Percentiles rank a stretch among this genome's conserved stretches.
Evolutionary conservation across 768 basidiomycete genomes (phyloP).

Genomic region (Amanita polypyramis): DNA sequence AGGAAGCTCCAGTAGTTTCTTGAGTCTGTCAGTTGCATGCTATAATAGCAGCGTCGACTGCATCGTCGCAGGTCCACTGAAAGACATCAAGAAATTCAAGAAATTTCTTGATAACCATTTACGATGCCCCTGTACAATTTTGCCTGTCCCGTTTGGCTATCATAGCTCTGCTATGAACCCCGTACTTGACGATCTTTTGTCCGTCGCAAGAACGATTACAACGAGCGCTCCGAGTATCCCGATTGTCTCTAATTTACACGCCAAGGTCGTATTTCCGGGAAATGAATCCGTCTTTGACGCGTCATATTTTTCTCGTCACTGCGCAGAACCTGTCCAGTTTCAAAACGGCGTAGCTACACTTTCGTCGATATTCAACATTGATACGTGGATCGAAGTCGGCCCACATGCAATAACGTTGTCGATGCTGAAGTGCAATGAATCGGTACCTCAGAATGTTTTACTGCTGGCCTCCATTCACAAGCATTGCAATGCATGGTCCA

Average conservation of each 20-base stretch:
- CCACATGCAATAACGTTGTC: constrained; percentile 50
- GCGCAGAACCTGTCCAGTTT: constrained; percentile 47
- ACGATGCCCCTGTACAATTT: constrained; percentile 28
- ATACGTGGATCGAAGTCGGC: constrained; percentile 58
- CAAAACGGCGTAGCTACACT: constrained; percentile 37
- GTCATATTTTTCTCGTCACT: constrained; percentile 51
- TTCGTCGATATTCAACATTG: constrained; percentile 17
- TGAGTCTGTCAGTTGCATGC: constrained; percentile 42
- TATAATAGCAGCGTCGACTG: constrained; percentile 49
- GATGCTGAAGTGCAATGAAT: constrained; percentile 37
- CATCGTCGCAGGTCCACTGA: constrained; percentile 47
- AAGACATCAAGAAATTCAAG: constrained; percentile 31
- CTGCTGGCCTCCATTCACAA: constrained; percentile 43
- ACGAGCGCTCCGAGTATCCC: constrained; percentile 43
- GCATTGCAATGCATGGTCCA: constrained; percentile 30
- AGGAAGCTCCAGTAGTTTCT: constrained; percentile 20
- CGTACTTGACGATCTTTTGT: constrained; percentile 36
- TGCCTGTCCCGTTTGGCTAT: constrained; percentile 52
- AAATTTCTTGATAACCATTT: constrained; percentile 24
- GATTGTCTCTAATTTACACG: constrained; percentile 52
- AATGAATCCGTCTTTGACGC: constrained; percentile 35
- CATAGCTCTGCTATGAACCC: constrained; percentile 60
- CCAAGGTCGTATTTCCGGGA: constrained; percentile 40
- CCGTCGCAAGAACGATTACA: constrained; percentile 24
- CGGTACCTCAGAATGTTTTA: constrained; percentile 19